Percentiles rank a stretch among this genome's conserved stretches.
Conservation (phyloP, 257 asterid genomes). For the Leptodermis oblonga region DNA sequence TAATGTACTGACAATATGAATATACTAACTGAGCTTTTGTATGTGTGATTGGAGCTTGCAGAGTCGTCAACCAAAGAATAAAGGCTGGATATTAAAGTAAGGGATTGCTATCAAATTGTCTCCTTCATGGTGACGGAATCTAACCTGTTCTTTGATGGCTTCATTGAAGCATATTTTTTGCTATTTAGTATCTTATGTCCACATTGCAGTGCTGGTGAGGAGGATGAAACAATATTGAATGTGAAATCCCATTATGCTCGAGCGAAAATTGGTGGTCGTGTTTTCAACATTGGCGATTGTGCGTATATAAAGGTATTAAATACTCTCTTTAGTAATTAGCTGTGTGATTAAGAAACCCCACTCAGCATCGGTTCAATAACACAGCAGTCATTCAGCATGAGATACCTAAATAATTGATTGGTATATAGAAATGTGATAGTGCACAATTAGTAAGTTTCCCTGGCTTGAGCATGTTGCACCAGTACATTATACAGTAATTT, state of each 20-base stretch:
- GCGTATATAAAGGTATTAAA: constrained; percentile 61
- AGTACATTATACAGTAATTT: not conserved
- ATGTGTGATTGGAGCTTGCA: constrained; percentile 35
- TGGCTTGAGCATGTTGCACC: not conserved
- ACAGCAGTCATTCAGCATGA: not conserved
- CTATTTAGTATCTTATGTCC: constrained; percentile 22
- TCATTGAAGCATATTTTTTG: constrained; percentile 7
- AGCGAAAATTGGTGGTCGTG: constrained; percentile 53
- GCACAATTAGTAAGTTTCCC: not conserved
- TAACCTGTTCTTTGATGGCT: constrained; percentile 24
- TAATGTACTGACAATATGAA: not conserved
- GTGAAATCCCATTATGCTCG: constrained; percentile 78
- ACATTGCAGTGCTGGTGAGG: constrained; percentile 57
- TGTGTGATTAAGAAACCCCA: not conserved
- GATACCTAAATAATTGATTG: not conserved
- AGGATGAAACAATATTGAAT: constrained; percentile 75
- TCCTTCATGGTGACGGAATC: constrained; percentile 34
- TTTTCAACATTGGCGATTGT: constrained; percentile 68
- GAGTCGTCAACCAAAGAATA: constrained; percentile 42
- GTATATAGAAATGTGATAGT: not conserved
- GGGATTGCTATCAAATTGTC: constrained; percentile 44
- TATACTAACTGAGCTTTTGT: constrained; percentile 5
- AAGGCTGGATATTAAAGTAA: constrained; percentile 69
- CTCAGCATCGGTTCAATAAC: not conserved
- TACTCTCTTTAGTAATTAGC: not conserved